Percentiles rank a stretch among this genome's conserved stretches.
These are phyloP conservation scores for Boletus reticulatus DNA, from an alignment of 768 basidiomycete species.

Conservation along the genomic window DNA sequence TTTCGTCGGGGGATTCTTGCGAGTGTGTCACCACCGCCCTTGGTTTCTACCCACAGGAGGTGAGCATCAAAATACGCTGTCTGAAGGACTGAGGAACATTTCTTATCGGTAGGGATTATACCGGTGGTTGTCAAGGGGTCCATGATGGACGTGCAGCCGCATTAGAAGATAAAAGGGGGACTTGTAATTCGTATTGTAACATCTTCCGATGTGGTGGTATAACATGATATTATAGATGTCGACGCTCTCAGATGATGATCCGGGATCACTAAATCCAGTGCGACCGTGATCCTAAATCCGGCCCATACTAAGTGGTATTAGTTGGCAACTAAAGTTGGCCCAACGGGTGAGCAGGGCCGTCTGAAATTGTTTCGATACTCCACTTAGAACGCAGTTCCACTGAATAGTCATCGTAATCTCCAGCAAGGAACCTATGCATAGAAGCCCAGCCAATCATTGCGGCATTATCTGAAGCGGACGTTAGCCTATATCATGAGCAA, in stretches of 20 bases:
- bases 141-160: not conserved
- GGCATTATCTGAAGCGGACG: constrained; percentile 71
- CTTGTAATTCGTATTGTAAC: not conserved
- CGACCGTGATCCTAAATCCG: no score
- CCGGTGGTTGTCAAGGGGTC: not conserved
- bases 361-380: constrained; percentile 56
- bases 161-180: not conserved
- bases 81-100: not conserved
- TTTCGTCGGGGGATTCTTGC: constrained; percentile 55
- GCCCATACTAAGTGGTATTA: not conserved
- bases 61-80: constrained; percentile 18
- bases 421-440: constrained; percentile 70
- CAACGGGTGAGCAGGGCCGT: not conserved
- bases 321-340: not conserved
- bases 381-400: constrained; percentile 69
- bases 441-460: constrained; percentile 96
- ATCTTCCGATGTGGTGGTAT: not conserved
- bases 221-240: not conserved
- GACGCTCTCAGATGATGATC: not conserved
- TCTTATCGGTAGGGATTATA: not conserved
- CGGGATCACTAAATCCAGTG: not conserved
- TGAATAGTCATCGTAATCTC: constrained; percentile 59
- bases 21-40: constrained; percentile 38
- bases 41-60: constrained; percentile 64
- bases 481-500: not conserved